A percentile compares a stretch with the other conserved stretches of the same genome.
These are phyloP conservation scores for Vitis hybrid DNA, from an alignment of 177 flowering plant genomes.

Conservation along the genomic window DNA sequence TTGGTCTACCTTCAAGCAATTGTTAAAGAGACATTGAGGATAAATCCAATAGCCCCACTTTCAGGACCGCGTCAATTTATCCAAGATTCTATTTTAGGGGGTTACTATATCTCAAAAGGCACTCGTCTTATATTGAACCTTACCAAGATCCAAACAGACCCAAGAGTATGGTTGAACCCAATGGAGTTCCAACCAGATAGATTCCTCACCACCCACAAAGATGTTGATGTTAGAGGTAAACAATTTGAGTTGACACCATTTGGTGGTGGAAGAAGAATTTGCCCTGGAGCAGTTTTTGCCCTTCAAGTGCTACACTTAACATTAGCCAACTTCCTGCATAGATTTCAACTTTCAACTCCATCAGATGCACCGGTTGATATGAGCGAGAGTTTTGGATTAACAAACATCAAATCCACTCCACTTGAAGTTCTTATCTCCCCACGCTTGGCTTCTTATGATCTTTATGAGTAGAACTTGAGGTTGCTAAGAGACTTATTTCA, in stretches of 20 bases:
- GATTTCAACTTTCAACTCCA: too few species aligned
- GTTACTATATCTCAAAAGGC: slow-evolving; percentile 9
- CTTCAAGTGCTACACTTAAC: slow-evolving; percentile 1
- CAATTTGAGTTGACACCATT: slow-evolving; percentile 10
- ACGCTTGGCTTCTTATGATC: too few species aligned
- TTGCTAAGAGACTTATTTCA: too few species aligned
- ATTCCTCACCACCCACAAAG: slow-evolving; percentile 13
- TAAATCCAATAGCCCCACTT: neutral
- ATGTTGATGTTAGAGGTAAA: slow-evolving; percentile 19
- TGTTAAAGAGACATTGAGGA: neutral
- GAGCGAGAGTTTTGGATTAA: too few species aligned
- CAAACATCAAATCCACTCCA: too few species aligned
- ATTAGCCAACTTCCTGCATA: too few species aligned
- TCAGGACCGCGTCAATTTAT: neutral
- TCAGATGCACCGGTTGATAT: too few species aligned
- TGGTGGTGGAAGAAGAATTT: slow-evolving; percentile 1
- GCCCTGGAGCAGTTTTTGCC: slow-evolving; percentile 4
- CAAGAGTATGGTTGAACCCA: slow-evolving; percentile 11
- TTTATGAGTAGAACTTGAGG: too few species aligned
- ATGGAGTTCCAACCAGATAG: slow-evolving; percentile 21
- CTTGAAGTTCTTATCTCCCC: too few species aligned
- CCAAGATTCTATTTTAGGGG: slow-evolving; percentile 1
- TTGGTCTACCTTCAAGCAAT: neutral
- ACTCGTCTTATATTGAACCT: slow-evolving; percentile 15
- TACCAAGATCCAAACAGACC: slow-evolving; percentile 21